phyloP scores from a whole-genome alignment of 163 green algal genomes.

The Scenedesmus sp. region DNA sequence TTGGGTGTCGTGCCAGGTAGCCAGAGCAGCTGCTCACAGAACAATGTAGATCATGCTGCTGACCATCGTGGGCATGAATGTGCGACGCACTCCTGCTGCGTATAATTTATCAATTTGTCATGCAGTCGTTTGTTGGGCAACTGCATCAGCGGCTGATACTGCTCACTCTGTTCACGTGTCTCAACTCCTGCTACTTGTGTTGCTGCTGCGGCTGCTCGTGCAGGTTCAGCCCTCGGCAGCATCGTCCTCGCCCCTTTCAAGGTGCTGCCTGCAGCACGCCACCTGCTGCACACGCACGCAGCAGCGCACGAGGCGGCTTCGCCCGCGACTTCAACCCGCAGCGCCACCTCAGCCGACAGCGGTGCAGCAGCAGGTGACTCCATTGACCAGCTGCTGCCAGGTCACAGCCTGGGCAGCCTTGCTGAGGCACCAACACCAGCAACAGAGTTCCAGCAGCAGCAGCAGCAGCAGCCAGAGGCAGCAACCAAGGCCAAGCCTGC shows the following conservation, averaged over 20 bases:
- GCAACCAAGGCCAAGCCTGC: neutral
- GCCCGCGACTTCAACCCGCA: neutral
- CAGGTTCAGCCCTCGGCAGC: neutral
- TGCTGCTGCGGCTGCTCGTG: neutral
- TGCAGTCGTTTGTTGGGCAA: too few relatives aligned
- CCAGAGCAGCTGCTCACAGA: neutral
- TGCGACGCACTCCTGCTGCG: neutral
- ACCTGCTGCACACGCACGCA: neutral
- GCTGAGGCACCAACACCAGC: neutral
- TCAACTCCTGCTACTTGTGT: neutral
- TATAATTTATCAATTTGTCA: neutral
- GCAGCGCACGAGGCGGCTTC: too few relatives aligned
- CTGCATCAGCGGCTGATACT: neutral
- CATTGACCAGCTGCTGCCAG: neutral
- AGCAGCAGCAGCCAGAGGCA: neutral
- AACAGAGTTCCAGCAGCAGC: neutral
- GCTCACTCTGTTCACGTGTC: neutral
- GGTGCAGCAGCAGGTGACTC: neutral
- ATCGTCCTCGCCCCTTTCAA: neutral
- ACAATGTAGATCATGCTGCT: too few relatives aligned
- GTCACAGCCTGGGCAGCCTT: neutral
- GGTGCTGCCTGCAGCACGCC: slow-evolving; percentile 4
- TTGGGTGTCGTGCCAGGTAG: neutral
- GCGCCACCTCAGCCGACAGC: neutral
- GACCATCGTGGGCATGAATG: too few relatives aligned